phyloP scores from a whole-genome alignment of 192 early-diverging fungal species.

The Coemansia sp. region DNA sequence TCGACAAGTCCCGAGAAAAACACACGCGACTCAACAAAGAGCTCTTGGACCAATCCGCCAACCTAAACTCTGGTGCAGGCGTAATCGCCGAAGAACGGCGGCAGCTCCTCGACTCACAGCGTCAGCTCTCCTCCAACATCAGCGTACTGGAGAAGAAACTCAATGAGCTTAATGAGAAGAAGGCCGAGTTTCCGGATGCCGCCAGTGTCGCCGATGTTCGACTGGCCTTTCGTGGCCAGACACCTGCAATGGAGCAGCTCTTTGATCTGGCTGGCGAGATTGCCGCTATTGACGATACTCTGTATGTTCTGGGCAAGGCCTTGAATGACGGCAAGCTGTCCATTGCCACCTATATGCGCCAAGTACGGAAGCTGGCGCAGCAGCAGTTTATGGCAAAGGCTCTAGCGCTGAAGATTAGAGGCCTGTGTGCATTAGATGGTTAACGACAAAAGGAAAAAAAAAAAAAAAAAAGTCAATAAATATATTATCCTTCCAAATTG shows the following conservation, averaged over 20 bases:
- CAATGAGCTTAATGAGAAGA: conserved; percentile 57
- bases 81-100: conserved; percentile 64
- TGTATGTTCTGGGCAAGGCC: conserved; percentile 80
- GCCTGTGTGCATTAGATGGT: conserved; percentile 27
- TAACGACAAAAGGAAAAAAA: background rate
- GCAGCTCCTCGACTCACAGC: conserved; percentile 62
- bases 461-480: background rate
- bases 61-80: conserved; percentile 72
- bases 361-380: conserved; percentile 75
- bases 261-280: conserved; percentile 88
- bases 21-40: conserved; percentile 67
- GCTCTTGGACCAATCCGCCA: conserved; percentile 65
- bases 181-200: conserved; percentile 43
- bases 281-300: conserved; percentile 84
- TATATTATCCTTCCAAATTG: background rate
- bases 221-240: conserved; percentile 39
- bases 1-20: conserved; percentile 62
- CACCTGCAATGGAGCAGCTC: conserved; percentile 62
- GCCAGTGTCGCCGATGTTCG: conserved; percentile 21
- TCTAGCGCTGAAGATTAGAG: conserved; percentile 68
- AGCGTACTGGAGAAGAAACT: conserved; percentile 64
- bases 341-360: conserved; percentile 76
- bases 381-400: conserved; percentile 92
- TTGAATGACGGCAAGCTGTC: conserved; percentile 76
- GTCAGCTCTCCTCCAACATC: conserved; percentile 67